Conservation (phyloP, 306 rosid genomes). For the Citrullus amarus region DNA sequence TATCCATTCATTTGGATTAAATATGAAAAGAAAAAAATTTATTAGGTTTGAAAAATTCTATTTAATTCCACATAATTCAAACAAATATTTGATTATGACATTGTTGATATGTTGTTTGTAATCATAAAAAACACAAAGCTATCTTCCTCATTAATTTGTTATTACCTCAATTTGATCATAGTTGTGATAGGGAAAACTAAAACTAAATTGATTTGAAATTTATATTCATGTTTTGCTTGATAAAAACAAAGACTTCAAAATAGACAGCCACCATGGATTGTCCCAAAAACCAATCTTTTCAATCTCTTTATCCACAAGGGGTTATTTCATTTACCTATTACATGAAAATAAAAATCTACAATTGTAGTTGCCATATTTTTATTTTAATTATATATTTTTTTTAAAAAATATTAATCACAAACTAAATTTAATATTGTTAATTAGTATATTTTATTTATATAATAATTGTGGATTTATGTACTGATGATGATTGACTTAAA, state of each 20-base stretch:
- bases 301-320: neutral
- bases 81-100: neutral
- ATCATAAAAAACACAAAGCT: neutral
- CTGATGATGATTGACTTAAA: neutral
- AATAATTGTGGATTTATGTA: neutral
- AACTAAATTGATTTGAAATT: neutral
- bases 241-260: neutral
- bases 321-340: neutral
- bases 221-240: neutral
- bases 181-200: neutral
- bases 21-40: neutral
- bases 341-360: neutral
- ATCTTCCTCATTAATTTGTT: neutral
- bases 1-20: neutral
- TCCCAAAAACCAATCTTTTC: neutral
- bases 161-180: neutral
- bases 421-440: neutral
- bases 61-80: neutral
- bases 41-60: neutral
- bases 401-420: neutral
- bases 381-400: neutral
- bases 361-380: neutral
- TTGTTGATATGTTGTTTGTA: neutral
- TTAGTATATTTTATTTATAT: neutral
- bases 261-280: neutral